Evolutionary conservation across 2,329 filamentous ascomycete genomes (phyloP).

Genomic region (Alternaria tenuissima): DNA sequence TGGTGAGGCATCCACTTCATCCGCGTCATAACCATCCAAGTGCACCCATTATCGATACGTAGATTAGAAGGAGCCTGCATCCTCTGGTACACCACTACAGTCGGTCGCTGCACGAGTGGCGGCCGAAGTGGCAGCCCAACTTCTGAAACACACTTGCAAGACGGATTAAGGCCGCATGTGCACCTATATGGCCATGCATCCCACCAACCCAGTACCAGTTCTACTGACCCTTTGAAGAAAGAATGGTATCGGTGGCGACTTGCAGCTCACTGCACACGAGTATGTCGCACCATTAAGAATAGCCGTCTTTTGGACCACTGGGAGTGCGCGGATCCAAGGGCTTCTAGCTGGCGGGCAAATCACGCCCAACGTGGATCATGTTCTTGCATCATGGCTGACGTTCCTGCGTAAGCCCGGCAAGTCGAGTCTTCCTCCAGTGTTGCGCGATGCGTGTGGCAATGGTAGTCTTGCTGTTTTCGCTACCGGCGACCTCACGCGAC

Average conservation of each 20-base stretch:
- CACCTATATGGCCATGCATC: slow-evolving; percentile 26
- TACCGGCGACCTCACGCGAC: slow-evolving; percentile 17
- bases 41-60: slow-evolving; percentile 30
- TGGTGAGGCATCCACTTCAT: slow-evolving; percentile 15
- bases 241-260: slow-evolving; percentile 26
- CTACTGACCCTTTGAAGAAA: slow-evolving; percentile 29
- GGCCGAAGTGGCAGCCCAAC: slow-evolving; percentile 16
- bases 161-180: slow-evolving; percentile 20
- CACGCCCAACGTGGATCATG: slow-evolving; percentile 35
- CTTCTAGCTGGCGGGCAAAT: slow-evolving; percentile 42
- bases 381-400: slow-evolving; percentile 34
- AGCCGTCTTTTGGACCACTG: slow-evolving; percentile 36
- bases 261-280: slow-evolving; percentile 33
- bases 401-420: slow-evolving; percentile 41
- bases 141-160: slow-evolving; percentile 39
- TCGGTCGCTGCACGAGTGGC: slow-evolving; percentile 1
- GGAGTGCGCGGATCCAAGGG: slow-evolving; percentile 28
- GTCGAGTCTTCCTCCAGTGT: slow-evolving; percentile 26
- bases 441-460: slow-evolving; percentile 28
- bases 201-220: slow-evolving; percentile 31
- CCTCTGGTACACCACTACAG: slow-evolving; percentile 13
- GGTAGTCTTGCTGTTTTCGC: slow-evolving; percentile 20
- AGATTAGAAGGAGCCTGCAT: slow-evolving; percentile 13
- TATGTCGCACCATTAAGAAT: slow-evolving; percentile 47
- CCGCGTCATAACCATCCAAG: slow-evolving; percentile 9